Evolutionary conservation across 2,329 filamentous ascomycete genomes (phyloP), one percentile per base, ranked within the genome.

Genomic region (Hypoxylon rubiginosum): DNA sequence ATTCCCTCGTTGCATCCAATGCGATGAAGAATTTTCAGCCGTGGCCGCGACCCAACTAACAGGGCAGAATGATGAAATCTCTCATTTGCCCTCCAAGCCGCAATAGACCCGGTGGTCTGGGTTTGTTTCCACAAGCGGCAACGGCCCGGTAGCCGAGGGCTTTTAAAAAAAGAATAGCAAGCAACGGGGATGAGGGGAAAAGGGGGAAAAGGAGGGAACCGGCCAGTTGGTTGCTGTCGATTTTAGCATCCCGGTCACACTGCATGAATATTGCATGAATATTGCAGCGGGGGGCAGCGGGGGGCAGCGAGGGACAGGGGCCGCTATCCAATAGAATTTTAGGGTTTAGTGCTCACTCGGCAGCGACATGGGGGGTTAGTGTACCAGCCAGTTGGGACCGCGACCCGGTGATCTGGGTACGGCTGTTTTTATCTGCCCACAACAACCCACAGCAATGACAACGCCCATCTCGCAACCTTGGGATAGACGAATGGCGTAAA

Each of bases 371-470:
- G 58, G 62, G 58, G 48, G 58, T 56, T 56, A 53, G 32, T 4
- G 57, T 58, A 58, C 67, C 64, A 62, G 59, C 46, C 50, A 26
- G 67, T 28, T 54, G 64, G 64, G 59, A 57, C 51, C n/a, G 15
- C 17, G 53, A 68, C 65, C 67, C 67, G 53, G 19, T 51, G 55
- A 30, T 62, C 64, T 69, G 67, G 67, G 50, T 59, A 26, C 15
- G 34, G 32, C 24, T n/a, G 34, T 39, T 13, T 13, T 32, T 43
- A 43, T 8, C 17, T 17, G 8, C 53, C 57, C 39, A 45, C 55
- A 15, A 45, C 56, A 2, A 4, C 21, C 21, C 21, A 24, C 21
- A 24, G 21, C 21, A 24, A 52, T 56, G 36, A 36, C 26, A 39
- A 11, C 17, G 2, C 39, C 17, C 7, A 59, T 66, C 58, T 66